These are phyloP conservation scores for Pythium dissimile DNA, from an alignment of 352 stramenopile species.

Conservation along the genomic window DNA sequence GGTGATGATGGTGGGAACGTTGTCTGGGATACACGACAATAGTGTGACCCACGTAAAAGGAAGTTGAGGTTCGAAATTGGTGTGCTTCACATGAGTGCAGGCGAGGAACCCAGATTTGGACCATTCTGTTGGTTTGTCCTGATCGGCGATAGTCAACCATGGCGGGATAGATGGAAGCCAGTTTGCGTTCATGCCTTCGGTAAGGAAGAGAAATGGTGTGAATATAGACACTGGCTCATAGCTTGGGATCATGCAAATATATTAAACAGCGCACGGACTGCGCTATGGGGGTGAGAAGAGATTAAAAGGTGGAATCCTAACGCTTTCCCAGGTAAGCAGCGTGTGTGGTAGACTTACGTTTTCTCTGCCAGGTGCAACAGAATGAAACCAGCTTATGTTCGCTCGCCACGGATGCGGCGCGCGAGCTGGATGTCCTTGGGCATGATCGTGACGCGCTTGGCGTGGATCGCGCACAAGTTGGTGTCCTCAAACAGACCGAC, in stretches of 20 bases:
- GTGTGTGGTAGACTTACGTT: neutral
- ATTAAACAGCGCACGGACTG: constrained; percentile 19
- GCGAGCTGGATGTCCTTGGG: constrained; percentile 96
- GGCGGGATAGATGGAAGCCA: too few relatives aligned
- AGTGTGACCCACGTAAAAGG: neutral
- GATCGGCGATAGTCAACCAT: too few relatives aligned
- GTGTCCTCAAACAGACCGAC: constrained; percentile 89
- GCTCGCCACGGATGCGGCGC: constrained; percentile 76
- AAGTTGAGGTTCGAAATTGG: too few relatives aligned
- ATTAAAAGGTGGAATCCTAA: constrained; percentile 8
- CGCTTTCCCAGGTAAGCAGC: neutral
- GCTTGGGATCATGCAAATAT: constrained; percentile 23
- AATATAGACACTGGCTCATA: too few relatives aligned
- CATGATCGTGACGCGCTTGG: constrained; percentile 97
- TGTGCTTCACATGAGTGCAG: too few relatives aligned
- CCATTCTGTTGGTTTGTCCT: too few relatives aligned
- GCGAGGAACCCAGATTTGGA: too few relatives aligned
- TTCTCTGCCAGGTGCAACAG: too few relatives aligned
- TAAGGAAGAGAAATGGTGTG: neutral
- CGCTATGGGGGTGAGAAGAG: constrained; percentile 2
- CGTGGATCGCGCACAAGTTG: constrained; percentile 93
- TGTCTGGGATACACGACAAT: neutral
- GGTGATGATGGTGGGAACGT: neutral
- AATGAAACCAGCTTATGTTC: constrained; percentile 16
- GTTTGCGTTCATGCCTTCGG: too few relatives aligned